phyloP scores from a whole-genome alignment of 2,329 filamentous ascomycete species.

The Dryadomyces sulphureus region DNA sequence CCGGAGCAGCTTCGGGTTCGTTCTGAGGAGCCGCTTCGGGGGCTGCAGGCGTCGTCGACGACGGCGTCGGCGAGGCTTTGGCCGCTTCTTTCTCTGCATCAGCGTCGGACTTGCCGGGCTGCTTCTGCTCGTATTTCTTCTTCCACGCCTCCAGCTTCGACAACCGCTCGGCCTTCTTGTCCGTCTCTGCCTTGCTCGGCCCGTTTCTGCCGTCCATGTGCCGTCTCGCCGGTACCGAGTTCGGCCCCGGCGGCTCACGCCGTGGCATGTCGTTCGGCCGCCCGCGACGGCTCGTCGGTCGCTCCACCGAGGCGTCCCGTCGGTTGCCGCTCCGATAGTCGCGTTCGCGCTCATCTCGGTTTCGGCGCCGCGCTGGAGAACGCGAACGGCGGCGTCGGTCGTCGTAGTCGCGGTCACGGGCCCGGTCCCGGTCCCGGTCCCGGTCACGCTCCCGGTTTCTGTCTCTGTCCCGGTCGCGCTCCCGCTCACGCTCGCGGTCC shows the following conservation, averaged over 20 bases:
- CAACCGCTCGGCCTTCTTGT: constrained; percentile 66
- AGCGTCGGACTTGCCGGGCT: constrained; percentile 55
- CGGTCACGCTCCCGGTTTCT: constrained; percentile 34
- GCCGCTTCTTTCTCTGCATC: constrained; percentile 14
- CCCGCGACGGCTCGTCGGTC: constrained; percentile 47
- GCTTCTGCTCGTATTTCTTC: constrained; percentile 68
- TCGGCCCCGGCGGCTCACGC: no score
- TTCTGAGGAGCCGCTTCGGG: constrained; percentile 28
- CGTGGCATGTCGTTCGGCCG: no score
- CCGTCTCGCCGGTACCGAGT: no score
- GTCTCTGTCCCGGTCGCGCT: constrained; percentile 3
- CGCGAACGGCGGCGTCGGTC: constrained; percentile 48
- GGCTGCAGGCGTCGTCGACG: constrained; percentile 30
- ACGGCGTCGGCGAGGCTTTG: constrained; percentile 23
- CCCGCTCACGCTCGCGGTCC: constrained; percentile 3
- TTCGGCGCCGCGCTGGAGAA: constrained; percentile 40
- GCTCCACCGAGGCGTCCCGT: constrained; percentile 61
- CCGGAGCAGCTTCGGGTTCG: constrained; percentile 21
- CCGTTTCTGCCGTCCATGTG: no score
- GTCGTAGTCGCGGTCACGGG: constrained; percentile 56
- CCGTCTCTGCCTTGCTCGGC: constrained; percentile 48
- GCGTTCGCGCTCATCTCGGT: constrained; percentile 38
- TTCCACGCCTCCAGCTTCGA: constrained; percentile 86
- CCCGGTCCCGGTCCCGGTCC: constrained; percentile 38
- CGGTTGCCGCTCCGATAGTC: constrained; percentile 44